Evolutionary conservation across 2,329 filamentous ascomycete species (phyloP).

Genomic region (Hymenoscyphus fraxineus): DNA sequence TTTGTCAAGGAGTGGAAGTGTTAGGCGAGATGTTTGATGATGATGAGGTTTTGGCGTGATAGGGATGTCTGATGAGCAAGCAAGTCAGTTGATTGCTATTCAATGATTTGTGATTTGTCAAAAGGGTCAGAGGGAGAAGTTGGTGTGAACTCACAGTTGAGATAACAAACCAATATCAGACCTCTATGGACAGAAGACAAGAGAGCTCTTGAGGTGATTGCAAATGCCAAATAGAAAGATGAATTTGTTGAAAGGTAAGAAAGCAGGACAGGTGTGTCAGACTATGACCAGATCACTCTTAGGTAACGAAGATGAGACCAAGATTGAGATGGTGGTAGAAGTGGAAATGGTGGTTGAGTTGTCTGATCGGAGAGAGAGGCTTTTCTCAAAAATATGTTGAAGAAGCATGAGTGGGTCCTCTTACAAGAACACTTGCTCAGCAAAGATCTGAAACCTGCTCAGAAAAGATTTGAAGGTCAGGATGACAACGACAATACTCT

Average conservation of each 20-base stretch:
- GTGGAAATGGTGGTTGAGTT: not conserved
- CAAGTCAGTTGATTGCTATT: not conserved
- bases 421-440: no score
- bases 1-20: not conserved
- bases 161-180: not conserved
- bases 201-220: not conserved
- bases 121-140: not conserved
- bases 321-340: not conserved
- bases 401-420: no score
- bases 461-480: no score
- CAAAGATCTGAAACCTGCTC: no score
- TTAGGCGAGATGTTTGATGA: not conserved
- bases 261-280: no score
- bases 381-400: not conserved
- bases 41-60: not conserved
- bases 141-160: not conserved
- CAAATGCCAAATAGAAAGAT: not conserved
- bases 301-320: no score
- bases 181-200: not conserved
- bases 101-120: not conserved
- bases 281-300: no score
- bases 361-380: not conserved
- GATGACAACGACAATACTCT: not conserved
- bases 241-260: not conserved
- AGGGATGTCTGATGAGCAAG: not conserved